Conservation (phyloP, 2,329 filamentous ascomycete genomes). For the Botrytis medusae region DNA sequence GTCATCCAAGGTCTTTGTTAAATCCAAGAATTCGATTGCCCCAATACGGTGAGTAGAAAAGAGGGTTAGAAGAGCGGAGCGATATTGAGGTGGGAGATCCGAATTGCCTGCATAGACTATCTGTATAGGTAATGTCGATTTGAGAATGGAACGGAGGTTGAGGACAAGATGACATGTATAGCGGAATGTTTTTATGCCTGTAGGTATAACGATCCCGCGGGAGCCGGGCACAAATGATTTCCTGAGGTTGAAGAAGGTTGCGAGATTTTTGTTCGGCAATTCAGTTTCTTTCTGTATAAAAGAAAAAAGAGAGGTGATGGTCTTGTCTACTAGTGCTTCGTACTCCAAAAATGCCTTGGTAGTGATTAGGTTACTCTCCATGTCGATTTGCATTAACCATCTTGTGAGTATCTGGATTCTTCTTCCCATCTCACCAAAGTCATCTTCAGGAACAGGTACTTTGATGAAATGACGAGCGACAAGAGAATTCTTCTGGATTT, state of each 20-base stretch:
- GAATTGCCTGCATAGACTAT: background rate
- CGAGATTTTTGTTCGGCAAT: background rate
- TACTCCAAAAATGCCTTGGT: background rate
- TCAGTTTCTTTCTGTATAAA: background rate
- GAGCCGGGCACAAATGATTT: slow-evolving; percentile 9
- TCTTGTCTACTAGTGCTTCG: background rate
- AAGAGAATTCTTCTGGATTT: background rate
- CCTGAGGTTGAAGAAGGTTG: background rate
- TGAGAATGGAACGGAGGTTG: background rate
- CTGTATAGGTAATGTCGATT: slow-evolving; percentile 9
- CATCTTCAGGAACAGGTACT: background rate
- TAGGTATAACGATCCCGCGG: slow-evolving; percentile 3
- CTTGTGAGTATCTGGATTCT: background rate
- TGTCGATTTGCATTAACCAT: background rate
- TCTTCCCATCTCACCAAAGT: background rate
- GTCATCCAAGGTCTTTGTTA: slow-evolving; percentile 17
- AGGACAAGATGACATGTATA: slow-evolving; percentile 13
- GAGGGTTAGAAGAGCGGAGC: background rate
- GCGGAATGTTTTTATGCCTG: slow-evolving; percentile 1
- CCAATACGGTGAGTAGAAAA: background rate
- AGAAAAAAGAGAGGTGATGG: background rate
- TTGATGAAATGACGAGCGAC: slow-evolving; percentile 2
- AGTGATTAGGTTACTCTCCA: background rate
- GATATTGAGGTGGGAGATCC: slow-evolving; percentile 2
- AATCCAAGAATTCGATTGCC: slow-evolving; percentile 21